Evolutionary conservation across 768 basidiomycete species (phyloP), one percentile per base, ranked within the genome.

Genomic region (Naganishia antarctica): DNA sequence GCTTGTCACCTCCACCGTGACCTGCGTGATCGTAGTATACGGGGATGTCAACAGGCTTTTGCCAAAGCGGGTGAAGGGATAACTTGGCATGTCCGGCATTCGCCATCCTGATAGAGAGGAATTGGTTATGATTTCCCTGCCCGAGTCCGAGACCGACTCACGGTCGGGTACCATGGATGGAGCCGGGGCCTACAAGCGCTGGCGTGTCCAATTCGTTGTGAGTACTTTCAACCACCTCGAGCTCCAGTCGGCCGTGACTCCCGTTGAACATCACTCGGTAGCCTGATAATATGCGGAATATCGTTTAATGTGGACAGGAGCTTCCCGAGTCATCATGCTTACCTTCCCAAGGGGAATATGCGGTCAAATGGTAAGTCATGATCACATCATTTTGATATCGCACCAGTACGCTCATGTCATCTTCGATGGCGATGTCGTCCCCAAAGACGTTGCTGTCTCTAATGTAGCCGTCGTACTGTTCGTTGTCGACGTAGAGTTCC

Each of bases 341-440:
- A 43, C 60, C 63, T 48, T 81, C 80, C 80, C 80, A 80, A 18
- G 80, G 80, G 16, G 69, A 70, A 63, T 71, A 72, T 48, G 77
- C 73, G 45, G 81, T 81, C 48, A 83, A 71, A 71, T 83, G 82
- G 69, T 83, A 84, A 4, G 81, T 81, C 80, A 84, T 79, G n/a
- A 80, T 82, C 0, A 78, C 81, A 2, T 80, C 82, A 12, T 75
- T 79, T 60, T 79, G 78, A 69, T 82, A 83, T 40, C 80, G 78
- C 15, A 83, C 81, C 51, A 83, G 74, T 5, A 83, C 77, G 49
- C 79, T 76, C 80, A 83, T 82, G 67, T 83, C 83, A 66, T 83
- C 83, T 71, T 83, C 83, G 63, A 83, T 83, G 7, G 78, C 80
- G 60, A 76, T 76, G 45, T 73, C 73, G 23, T 71, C 69, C 1